Evolutionary conservation across 129 eudicot species (phyloP), one percentile per base, ranked within the genome.

Genomic region (Flaveria ramosissima): DNA sequence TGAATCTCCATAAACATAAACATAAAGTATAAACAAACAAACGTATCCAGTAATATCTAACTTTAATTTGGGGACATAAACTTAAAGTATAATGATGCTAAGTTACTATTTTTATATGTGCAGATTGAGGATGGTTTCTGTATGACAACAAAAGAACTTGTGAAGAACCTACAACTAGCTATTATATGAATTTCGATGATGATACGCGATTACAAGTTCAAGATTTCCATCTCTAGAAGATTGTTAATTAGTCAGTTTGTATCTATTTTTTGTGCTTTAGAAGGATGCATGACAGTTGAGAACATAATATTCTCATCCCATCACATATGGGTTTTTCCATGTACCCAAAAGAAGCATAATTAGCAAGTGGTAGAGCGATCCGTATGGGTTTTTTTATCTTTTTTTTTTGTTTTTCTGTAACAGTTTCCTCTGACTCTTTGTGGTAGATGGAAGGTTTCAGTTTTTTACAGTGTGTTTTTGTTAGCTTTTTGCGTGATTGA

Each of bases 131-230:
- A 74, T 60, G 75, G 70, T 24, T 68, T 73, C 53, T 36, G 64
- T 76, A 69, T 83, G 81, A 79, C 80, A 41, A 12, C 73, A 56
- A 36, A 74, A 7, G 86, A 83, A 50, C 47, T 83, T 61, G 50
- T 68, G 36, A 27, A 68, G 66, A 62, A 79, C 21, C 77, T 83
- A 9, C 69, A 75, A 59, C 42, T 19, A 21, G 86, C 75, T 52
- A 4, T 32, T 32, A 59, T 81, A 74, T 69, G 27, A 66, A 42
- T 1, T 46, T 69, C 2, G 8, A 56, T 48, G 48, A 51, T 62
- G 27, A 50, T 21, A 65, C 23, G 36, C 27, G 17, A 30, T 48
- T 50, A 53, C 0, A 17, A 48, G 17, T 39, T 23, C 50, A 64
- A 51, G 50, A 64, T 24, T 48, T 20, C 45, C 9, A 48, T 32